Base-by-base conservation (phyloP, 2,329 filamentous ascomycete genomes). In the Sclerotinia spermophila region DNA sequence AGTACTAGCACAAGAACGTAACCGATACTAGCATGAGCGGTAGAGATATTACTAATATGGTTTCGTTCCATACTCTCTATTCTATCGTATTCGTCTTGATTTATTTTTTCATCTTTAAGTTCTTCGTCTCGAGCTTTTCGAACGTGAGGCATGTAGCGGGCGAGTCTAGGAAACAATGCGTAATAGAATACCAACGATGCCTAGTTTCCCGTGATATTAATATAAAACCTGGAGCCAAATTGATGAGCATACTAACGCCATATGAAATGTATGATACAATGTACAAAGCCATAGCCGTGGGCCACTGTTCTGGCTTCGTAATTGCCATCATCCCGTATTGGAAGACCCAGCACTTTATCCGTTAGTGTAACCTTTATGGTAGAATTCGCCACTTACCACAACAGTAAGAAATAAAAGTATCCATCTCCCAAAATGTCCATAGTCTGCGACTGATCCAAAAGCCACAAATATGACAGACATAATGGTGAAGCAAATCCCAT, bases 401-500 rank as follows among this genome's bases (percentile, higher is more conserved):
- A 82, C 76, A 0, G 81, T 82, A n/a, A 82, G 73, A 3, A 72
- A 76, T 13, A 82, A 73, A n/a, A 82, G 77, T 33, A 82, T 71
- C 81, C 80, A 82, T 68, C 80, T 78, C 5, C 81, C 80, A 70
- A 82, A 82, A 21, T 77, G 80, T 45, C 81, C 81, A 72, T 82
- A 82, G 70, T 82, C 81, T 27, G 81, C 81, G 10, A 81, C 81
- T 64, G 80, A 82, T 0, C 81, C 81, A 2, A 82, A 74, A 74
- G 78, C 80, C 10, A 82, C 77, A 53, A 82, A 82, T n/a, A 82
- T 80, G 4, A 82, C 73, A 0, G 81, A 81, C 81, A 82, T 82
- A 64, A 81, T 79, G 5, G 79, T 75, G 70, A 82, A 82, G 62
- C 80, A 82, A 59, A 82, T 77, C 13, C 81, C 81, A 69, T 82